Conservation (phyloP, 2,329 filamentous ascomycete genomes). For the Colletotrichum eremochloae region DNA sequence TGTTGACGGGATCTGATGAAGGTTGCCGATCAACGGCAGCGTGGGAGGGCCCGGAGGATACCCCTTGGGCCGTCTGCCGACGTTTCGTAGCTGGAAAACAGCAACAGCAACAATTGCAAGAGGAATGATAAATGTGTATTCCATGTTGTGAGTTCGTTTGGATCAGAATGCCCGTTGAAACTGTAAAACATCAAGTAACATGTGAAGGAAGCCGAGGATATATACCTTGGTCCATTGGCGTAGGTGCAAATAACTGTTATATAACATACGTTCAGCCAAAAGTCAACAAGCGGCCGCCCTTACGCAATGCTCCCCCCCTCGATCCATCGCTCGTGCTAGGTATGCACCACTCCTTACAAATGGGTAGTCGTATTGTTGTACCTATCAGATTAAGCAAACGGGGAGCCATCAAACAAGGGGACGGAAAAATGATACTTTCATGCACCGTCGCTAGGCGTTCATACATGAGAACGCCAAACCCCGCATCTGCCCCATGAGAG, state of each 20-base stretch:
- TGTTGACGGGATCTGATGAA: slow-evolving; percentile 61
- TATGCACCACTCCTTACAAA: background rate
- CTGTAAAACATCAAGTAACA: background rate
- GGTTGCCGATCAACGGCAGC: slow-evolving; percentile 63
- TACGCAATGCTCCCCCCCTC: background rate
- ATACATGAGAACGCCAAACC: background rate
- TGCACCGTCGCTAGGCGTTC: no score
- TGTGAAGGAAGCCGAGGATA: background rate
- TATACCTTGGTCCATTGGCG: background rate
- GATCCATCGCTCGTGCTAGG: background rate
- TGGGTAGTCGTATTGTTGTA: no score
- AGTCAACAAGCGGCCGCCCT: background rate
- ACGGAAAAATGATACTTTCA: no score
- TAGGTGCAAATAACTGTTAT: background rate
- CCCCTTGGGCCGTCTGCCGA: slow-evolving; percentile 24
- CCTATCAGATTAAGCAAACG: background rate
- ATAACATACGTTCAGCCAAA: background rate
- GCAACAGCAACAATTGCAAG: background rate
- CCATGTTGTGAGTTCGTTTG: background rate
- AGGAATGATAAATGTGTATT: background rate
- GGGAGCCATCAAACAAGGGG: background rate
- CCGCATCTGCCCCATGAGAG: background rate
- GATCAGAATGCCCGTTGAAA: background rate
- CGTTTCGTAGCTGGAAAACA: slow-evolving; percentile 4
- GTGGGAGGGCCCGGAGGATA: slow-evolving; percentile 66